Evolutionary conservation across 2,329 filamentous ascomycete species (phyloP).

Genomic region (Zymoseptoria tritici): DNA sequence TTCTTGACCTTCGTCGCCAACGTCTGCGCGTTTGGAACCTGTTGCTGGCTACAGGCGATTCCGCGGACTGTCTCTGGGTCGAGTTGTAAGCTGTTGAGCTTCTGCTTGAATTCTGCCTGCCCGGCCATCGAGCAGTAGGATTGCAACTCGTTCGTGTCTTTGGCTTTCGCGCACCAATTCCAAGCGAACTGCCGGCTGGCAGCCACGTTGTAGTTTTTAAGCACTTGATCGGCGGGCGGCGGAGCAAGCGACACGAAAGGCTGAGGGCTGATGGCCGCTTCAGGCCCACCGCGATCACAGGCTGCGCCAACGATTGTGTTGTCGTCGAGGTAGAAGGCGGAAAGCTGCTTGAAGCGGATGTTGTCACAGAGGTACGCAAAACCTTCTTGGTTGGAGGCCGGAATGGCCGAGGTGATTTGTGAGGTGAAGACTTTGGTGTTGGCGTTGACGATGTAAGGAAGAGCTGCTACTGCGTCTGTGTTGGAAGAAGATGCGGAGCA

Average conservation of each 20-base stretch:
- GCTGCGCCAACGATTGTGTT: constrained; percentile 13
- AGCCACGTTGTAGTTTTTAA: constrained; percentile 12
- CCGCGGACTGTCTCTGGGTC: constrained; percentile 14
- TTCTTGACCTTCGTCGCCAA: constrained; percentile 10
- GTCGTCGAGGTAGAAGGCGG: constrained; percentile 18
- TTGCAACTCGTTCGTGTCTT: constrained; percentile 6
- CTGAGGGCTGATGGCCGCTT: constrained; percentile 1
- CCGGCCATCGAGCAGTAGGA: constrained; percentile 9
- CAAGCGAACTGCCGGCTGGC: constrained; percentile 17
- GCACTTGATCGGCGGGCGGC: constrained; percentile 5
- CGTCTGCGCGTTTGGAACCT: constrained; percentile 8
- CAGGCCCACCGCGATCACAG: constrained; percentile 11
- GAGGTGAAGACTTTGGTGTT: constrained; percentile 21
- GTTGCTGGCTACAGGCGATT: constrained; percentile 16
- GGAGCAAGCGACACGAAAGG: constrained; percentile 7
- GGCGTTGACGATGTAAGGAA: constrained; percentile 13
- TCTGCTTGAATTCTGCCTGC: neutral
- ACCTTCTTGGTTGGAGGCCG: constrained; percentile 7
- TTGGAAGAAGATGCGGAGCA: constrained; percentile 12
- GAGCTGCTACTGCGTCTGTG: constrained; percentile 14
- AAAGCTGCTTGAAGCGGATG: constrained; percentile 17
- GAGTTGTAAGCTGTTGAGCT: constrained; percentile 12
- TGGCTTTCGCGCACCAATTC: constrained; percentile 13
- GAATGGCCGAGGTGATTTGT: constrained; percentile 20
- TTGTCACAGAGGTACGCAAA: constrained; percentile 22